These are phyloP conservation scores for Mucor circinelloides DNA, from an alignment of 371 early-diverging fungal genomes.

Conservation along the genomic window DNA sequence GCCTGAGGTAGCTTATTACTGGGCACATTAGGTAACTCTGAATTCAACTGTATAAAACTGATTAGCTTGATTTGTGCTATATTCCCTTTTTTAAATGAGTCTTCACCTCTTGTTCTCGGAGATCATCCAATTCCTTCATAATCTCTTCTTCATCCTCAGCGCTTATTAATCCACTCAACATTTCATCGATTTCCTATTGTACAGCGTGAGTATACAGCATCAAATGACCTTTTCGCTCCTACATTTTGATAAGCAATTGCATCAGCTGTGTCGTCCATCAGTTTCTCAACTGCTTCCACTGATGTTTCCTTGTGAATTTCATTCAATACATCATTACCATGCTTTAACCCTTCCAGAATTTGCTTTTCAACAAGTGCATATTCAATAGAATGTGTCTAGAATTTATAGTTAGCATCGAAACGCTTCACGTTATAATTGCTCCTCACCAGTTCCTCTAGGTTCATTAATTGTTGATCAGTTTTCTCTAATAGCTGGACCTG, in stretches of 20 bases:
- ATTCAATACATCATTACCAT: slow-evolving; percentile 85
- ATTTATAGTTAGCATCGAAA: not conserved
- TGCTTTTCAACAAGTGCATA: slow-evolving; percentile 90
- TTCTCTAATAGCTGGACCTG: slow-evolving; percentile 86
- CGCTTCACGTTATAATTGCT: not conserved
- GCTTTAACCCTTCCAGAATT: slow-evolving; percentile 79
- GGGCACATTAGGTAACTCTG: slow-evolving; percentile 42
- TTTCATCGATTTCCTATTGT: slow-evolving; percentile 77
- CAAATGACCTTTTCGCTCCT: slow-evolving; percentile 4
- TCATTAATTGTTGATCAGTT: slow-evolving; percentile 86
- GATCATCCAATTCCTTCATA: slow-evolving; percentile 73
- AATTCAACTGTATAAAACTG: slow-evolving; percentile 26
- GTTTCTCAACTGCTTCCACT: slow-evolving; percentile 88
- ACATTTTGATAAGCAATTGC: slow-evolving; percentile 94
- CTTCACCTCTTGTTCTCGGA: slow-evolving; percentile 51
- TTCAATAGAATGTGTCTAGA: slow-evolving; percentile 84
- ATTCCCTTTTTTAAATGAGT: not conserved
- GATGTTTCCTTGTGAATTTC: slow-evolving; percentile 90
- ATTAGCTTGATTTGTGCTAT: slow-evolving; percentile 1
- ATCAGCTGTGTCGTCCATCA: slow-evolving; percentile 96
- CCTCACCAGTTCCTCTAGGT: slow-evolving; percentile 84
- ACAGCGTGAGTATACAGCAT: slow-evolving; percentile 3
- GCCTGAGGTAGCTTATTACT: slow-evolving; percentile 24
- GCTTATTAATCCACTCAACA: slow-evolving; percentile 71
- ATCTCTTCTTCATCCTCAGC: slow-evolving; percentile 88